Base-by-base conservation (phyloP, 768 basidiomycete genomes). In the Hericium rajendrae region DNA sequence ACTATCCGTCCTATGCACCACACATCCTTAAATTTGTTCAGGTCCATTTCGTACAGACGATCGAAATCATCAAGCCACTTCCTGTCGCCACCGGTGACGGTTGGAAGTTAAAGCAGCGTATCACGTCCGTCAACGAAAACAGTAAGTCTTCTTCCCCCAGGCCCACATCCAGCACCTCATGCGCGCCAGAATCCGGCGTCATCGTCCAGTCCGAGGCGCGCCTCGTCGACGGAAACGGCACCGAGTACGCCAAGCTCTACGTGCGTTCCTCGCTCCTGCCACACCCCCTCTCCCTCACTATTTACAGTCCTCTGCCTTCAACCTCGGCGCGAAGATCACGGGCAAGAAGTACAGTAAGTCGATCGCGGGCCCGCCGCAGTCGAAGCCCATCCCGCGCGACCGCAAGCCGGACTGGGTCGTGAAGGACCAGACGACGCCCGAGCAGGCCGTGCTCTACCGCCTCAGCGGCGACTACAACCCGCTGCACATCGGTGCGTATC, bases 11-110 rank as follows among this genome's bases (percentile, higher is more conserved):
- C 20, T 37, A n/a, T 38, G 26, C 32, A 48, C 50, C 28, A 22
- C 12, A 26, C 46, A 38, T 59, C 16, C 43, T n/a, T n/a, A 26
- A 26, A 13, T 2, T 24, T 15, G 15, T 11, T 15, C 58, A 90
- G 86, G 84, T 91, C 3, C 91, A 94, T 65, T 91, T 74, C 5
- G 82, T 82, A 11, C 90, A 92, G 68, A 83, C 81, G 6, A 88
- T 94, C 57, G 83, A 93, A 69, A 78, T 91, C 28, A 66, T 94
- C 59, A 87, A 83, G 68, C 80, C 84, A n/a, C 73, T 94, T 51
- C 91, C 91, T 0, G 68, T 78, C 0, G 84, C 82, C 38, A 86
- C 85, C 59, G 90, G 90, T 9, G 73, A 80, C 2, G 92, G 89
- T 8, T 94, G 91, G 91, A 86, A 76, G 57, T 76, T 85, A 66